Base-by-base conservation (phyloP, 1,284 basidiomycete species). In the Trametes sp. region DNA sequence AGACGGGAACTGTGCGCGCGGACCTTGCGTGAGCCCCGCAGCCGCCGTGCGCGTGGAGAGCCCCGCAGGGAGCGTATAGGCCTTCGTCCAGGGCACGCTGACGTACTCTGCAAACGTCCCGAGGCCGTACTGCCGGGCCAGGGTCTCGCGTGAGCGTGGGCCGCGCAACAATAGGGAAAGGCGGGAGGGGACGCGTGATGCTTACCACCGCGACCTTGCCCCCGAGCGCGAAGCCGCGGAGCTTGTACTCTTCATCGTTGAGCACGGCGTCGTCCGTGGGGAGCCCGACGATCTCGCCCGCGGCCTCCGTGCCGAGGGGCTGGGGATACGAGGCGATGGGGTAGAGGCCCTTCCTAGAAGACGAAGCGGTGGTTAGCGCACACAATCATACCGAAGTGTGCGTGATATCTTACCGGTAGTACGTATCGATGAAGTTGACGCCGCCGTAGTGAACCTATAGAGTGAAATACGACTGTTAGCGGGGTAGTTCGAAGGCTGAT, bases 341-440 rank as follows among this genome's bases (percentile, higher is more conserved):
- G 71, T 91, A 92, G 10, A 90, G 69, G 0, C 90, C 90, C 67
- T 81, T 76, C 56, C 87, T 88, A 64, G 28, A 31, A 24, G 54
- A 21, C 21, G 7, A n/a, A 23, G 9, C 16, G 10, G 23, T 26
- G 21, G 45, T 16, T 14, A 14, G 24, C 26, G 11, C 23, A 44
- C 23, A 21, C n/a, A 4, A 23, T 26, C 19, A 24, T 14, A 13
- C 45, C 11, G 44, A 24, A 24, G 9, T 26, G 11, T 10, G 42
- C n/a, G 21, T n/a, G 9, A n/a, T 21, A n/a, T 21, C 67, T 51
- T 52, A 83, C 87, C 87, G 78, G 71, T 81, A 86, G 74, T 93
- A 93, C 6, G 89, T 94, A 76, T 96, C 94, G 73, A 96, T 94
- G 77, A 91, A 95, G 77, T 95, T 95, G 65, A 95, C 84, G 16